Conservation (phyloP, 2,329 filamentous ascomycete genomes). For the Chalaropsis ovoidea region DNA sequence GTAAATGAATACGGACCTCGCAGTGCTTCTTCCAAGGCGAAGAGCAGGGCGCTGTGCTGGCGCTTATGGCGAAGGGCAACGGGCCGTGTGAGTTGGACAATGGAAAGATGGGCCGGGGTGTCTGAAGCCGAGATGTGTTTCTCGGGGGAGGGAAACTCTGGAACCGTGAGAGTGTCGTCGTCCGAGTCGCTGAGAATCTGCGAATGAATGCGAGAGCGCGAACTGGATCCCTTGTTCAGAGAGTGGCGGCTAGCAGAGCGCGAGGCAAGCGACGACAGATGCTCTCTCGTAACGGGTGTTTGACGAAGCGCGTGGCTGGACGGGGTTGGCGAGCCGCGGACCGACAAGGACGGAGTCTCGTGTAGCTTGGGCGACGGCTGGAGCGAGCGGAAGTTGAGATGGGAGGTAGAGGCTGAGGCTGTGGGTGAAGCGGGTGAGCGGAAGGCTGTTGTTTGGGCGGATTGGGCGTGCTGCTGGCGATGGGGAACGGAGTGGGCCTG, state of each 20-base stretch:
- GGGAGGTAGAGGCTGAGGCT: neutral
- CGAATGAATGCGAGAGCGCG: constrained; percentile 35
- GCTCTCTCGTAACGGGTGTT: constrained; percentile 26
- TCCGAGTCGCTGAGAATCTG: constrained; percentile 42
- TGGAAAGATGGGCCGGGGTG: constrained; percentile 21
- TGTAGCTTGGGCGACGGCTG: constrained; percentile 42
- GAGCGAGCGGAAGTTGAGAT: constrained; percentile 32
- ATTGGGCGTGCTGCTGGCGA: constrained; percentile 25
- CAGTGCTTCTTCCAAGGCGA: constrained; percentile 81
- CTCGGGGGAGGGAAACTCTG: constrained; percentile 30
- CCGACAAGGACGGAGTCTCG: constrained; percentile 36
- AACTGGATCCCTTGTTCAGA: constrained; percentile 30
- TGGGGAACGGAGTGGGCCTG: constrained; percentile 17
- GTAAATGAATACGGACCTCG: constrained; percentile 75
- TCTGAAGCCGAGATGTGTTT: constrained; percentile 17
- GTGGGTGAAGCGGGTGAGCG: neutral
- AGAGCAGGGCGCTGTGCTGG: constrained; percentile 83
- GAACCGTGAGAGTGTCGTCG: constrained; percentile 32
- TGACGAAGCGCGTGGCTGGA: constrained; percentile 28
- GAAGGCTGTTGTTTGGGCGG: constrained; percentile 16
- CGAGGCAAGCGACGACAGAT: constrained; percentile 26
- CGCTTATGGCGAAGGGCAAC: constrained; percentile 63
- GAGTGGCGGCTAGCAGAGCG: constrained; percentile 28
- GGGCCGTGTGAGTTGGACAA: constrained; percentile 33
- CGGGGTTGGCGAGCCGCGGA: constrained; percentile 38